A percentile compares a stretch with the other conserved stretches of the same genome.
phyloP scores from a whole-genome alignment of 2,329 filamentous ascomycete species.

The Clarireedia monteithiana region DNA sequence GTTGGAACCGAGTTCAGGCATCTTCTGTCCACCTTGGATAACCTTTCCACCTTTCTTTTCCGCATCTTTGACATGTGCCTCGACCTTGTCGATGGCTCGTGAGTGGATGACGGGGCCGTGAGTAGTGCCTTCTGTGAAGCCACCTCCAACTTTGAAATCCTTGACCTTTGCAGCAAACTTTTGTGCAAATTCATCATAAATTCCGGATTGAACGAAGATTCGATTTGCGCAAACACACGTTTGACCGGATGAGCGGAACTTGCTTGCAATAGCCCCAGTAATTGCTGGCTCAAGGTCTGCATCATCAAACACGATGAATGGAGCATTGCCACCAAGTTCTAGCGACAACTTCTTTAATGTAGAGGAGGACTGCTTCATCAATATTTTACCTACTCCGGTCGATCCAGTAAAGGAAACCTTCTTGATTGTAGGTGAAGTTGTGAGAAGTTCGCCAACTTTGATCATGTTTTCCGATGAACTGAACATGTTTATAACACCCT shows the following conservation, averaged over 20 bases:
- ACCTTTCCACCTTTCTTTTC: conserved; percentile 69
- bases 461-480: conserved; percentile 73
- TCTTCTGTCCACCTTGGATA: conserved; percentile 64
- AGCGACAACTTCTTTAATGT: conserved; percentile 79
- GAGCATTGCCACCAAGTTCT: conserved; percentile 90
- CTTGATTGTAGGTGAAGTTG: conserved; percentile 66
- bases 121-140: conserved; percentile 62
- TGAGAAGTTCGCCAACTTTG: conserved; percentile 69
- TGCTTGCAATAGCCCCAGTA: conserved; percentile 71
- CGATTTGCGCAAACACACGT: conserved; percentile 90
- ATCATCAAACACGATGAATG: conserved; percentile 96
- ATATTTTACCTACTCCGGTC: conserved; percentile 57
- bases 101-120: conserved; percentile 83
- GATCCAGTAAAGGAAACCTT: conserved; percentile 95
- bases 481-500: conserved; percentile 84
- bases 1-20: conserved; percentile 69
- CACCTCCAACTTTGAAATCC: conserved; percentile 67
- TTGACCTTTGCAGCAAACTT: conserved; percentile 66
- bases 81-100: conserved; percentile 71
- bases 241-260: conserved; percentile 92
- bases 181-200: conserved; percentile 67
- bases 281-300: conserved; percentile 83
- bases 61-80: conserved; percentile 73
- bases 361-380: conserved; percentile 83
- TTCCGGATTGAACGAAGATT: conserved; percentile 68